Evolutionary conservation across 2,329 filamentous ascomycete species (phyloP).

Genomic region (Stagonosporopsis tanaceti): DNA sequence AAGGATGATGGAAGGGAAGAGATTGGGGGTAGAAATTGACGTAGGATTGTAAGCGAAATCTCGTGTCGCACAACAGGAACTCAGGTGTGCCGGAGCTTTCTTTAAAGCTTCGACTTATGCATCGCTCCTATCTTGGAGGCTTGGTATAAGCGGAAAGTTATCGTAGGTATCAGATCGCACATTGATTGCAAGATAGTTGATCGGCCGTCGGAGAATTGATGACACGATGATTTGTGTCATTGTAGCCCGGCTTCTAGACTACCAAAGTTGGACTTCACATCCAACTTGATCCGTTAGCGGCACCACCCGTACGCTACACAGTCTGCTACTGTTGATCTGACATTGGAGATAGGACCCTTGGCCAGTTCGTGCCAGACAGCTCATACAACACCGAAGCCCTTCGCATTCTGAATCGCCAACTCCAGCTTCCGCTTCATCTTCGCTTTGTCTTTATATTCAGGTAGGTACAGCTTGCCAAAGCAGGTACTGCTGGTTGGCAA

Average conservation of each 20-base stretch:
- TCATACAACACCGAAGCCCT: slow-evolving; percentile 37
- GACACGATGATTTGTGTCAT: slow-evolving; percentile 17
- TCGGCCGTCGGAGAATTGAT: slow-evolving; percentile 1
- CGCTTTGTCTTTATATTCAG: slow-evolving; percentile 77
- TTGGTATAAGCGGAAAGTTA: slow-evolving; percentile 3
- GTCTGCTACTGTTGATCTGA: not conserved
- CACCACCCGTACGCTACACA: slow-evolving; percentile 12
- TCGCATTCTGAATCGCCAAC: slow-evolving; percentile 64
- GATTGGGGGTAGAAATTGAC: not conserved
- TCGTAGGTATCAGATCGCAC: slow-evolving; percentile 11
- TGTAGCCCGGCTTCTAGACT: not conserved
- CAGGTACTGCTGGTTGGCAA: slow-evolving; percentile 92
- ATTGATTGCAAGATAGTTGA: slow-evolving; percentile 10
- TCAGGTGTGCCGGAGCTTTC: not conserved
- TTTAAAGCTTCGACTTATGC: slow-evolving; percentile 6
- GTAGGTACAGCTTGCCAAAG: slow-evolving; percentile 86
- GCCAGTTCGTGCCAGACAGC: slow-evolving; percentile 63
- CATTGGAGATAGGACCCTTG: slow-evolving; percentile 3
- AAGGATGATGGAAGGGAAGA: slow-evolving; percentile 4
- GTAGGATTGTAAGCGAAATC: not conserved
- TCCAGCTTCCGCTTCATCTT: slow-evolving; percentile 76
- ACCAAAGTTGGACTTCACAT: slow-evolving; percentile 1
- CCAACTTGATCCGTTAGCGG: slow-evolving; percentile 9
- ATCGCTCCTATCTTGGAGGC: slow-evolving; percentile 11
- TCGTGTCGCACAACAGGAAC: not conserved